Evolutionary conservation across 73 alveolate genomes (phyloP), one percentile per base, ranked within the genome.

Genomic region (Paramecium caudatum): DNA sequence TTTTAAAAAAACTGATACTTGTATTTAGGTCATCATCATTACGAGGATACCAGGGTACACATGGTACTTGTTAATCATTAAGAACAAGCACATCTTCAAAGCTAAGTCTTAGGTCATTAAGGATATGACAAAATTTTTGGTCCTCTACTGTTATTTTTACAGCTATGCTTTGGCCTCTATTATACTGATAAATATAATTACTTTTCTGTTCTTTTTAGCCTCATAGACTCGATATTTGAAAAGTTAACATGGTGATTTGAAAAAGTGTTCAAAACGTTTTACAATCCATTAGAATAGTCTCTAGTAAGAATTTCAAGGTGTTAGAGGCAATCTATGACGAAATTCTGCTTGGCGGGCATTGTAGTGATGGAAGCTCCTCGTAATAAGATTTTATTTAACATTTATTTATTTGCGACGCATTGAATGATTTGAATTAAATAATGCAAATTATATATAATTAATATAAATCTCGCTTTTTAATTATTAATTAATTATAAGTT

Each of bases 1-100:
- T 46, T 16, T 47, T 34, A 16, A 3, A 21, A 23, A 6, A 55
- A 25, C 7, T 19, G 32, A 15, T 82, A 82, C 91, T 82, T 46
- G 82, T 30, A 32, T 33, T 82, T 34, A 82, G 23, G 7, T 82
- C 91, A 3, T 82, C 55, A 37, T 33, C 49, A 17, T 47, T 47
- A 47, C 63, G 46, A 9, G 91, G 91, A 50, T 47, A 82, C 91
- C 91, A 82, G 12, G 82, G 91, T 6, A 82, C 91, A 21, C 6
- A 17, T 0, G 82, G 82, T 27, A 47, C 49, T 12, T 82, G 27
- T 15, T 16, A 17, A 47, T 82, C 91, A 7, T 82, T 21, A 33
- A 15, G 6, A 13, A 33, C 81, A 19, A 82, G 34, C 2, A 74
- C 88, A 36, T 74, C 55, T 39, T 74, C 88, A 43, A 39, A 74